Evolutionary conservation across 2,329 filamentous ascomycete species (phyloP).

Genomic region (Cladophialophora carrionii): DNA sequence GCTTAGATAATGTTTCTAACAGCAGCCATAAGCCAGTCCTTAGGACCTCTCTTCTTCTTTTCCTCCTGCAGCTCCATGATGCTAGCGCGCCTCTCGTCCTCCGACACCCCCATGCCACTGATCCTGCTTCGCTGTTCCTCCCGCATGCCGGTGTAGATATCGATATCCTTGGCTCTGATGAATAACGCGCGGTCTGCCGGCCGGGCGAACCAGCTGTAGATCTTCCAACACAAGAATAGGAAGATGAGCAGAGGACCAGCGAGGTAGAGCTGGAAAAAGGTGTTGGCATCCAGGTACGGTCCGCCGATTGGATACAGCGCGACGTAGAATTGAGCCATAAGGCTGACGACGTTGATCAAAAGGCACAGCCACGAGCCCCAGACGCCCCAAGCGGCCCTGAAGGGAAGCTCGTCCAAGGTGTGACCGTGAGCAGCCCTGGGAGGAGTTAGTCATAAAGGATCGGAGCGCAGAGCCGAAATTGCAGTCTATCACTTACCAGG

Average conservation of each 20-base stretch:
- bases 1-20: constrained; percentile 33
- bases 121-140: constrained; percentile 37
- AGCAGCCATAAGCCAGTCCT: constrained; percentile 27
- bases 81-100: constrained; percentile 41
- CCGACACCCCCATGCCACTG: constrained; percentile 39
- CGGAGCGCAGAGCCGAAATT: constrained; percentile 4
- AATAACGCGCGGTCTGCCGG: constrained; percentile 42
- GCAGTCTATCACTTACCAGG: constrained; percentile 55
- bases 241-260: constrained; percentile 36
- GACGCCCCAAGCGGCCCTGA: constrained; percentile 76
- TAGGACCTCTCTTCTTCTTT: constrained; percentile 40
- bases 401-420: constrained; percentile 74
- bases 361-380: constrained; percentile 80
- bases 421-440: constrained; percentile 61
- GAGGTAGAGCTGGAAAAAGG: constrained; percentile 38
- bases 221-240: constrained; percentile 36
- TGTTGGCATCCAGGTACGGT: constrained; percentile 34
- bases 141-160: constrained; percentile 46
- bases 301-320: constrained; percentile 73
- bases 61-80: constrained; percentile 41
- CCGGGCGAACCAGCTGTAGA: constrained; percentile 36
- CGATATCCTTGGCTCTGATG: constrained; percentile 42
- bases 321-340: constrained; percentile 86
- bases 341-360: constrained; percentile 72
- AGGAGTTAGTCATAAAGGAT: constrained; percentile 14